Base-by-base conservation (phyloP, 2,329 filamentous ascomycete genomes). In the Monilinia polystroma region DNA sequence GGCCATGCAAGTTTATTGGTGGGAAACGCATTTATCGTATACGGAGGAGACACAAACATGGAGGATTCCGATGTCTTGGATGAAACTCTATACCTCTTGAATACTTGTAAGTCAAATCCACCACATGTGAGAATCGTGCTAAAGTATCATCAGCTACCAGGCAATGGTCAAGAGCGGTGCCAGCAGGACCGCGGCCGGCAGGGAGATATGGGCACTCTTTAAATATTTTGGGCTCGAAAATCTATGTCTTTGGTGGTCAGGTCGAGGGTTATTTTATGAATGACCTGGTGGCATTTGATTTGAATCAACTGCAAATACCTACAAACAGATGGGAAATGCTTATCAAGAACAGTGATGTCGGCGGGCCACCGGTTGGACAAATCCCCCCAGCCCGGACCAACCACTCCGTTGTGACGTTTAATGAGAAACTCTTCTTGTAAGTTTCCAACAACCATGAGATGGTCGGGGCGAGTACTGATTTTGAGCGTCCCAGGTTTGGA, bases 181-280 rank as follows among this genome's bases (percentile, higher is more conserved):
- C 96, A 8, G 89, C 92, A 16, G 93, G 93, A 2, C 87, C 90
- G 49, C 86, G 93, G 67, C 95, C 95, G 2, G 87, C 92, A 7
- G 95, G 95, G 59, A 90, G 95, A 72, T 99, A 99, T 74, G 95
- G 96, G 7, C 95, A 99, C 77, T 96, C 95, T 0, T 80, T 99
- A 69, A 99, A 98, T 76, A 98, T 99, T 52, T 81, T 99, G 2
- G 94, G 94, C 35, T 98, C 95, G 68, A 98, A 96, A 77, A 94
- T 99, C 54, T 99, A 92, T 80, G 91, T 99, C 41, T 99, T 99
- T 76, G 95, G 95, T 76, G 95, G 95, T 62, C 95, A 99, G 75
- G 94, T 98, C 1, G 95, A 99, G 77, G 95, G 94, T 5, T 93
- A 90, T 76, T 99, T 99, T 76, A 98, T 99, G 87, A 99, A 99